Evolutionary conservation across 108 stramenopile species (phyloP).

Genomic region (Cyclotella distinguenda): DNA sequence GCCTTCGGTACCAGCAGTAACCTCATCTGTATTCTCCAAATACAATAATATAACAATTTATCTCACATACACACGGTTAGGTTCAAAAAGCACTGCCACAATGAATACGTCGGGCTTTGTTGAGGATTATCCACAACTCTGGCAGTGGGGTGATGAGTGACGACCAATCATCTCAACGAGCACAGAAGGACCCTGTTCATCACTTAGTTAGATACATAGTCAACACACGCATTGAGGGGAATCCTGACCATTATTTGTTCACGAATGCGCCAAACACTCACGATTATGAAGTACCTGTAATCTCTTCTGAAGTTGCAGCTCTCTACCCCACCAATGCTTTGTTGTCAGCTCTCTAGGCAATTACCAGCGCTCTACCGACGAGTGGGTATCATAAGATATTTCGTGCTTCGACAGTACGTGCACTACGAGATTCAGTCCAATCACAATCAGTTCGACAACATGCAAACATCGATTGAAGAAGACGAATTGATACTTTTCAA

Average conservation of each 20-base stretch:
- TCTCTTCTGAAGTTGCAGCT: slow-evolving; percentile 32
- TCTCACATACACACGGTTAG: slow-evolving; percentile 37
- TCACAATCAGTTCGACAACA: slow-evolving; percentile 8
- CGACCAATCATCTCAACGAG: slow-evolving; percentile 2
- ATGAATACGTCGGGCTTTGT: slow-evolving; percentile 46
- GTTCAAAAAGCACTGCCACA: slow-evolving; percentile 26
- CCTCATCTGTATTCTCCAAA: too few relatives aligned
- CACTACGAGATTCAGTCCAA: slow-evolving; percentile 21
- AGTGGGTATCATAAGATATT: slow-evolving; percentile 39
- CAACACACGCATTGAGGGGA: not conserved
- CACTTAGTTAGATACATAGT: slow-evolving; percentile 18
- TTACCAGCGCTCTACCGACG: slow-evolving; percentile 26
- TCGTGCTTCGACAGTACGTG: slow-evolving; percentile 22
- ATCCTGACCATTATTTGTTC: not conserved
- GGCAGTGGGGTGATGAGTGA: slow-evolving; percentile 50
- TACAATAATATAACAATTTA: too few relatives aligned
- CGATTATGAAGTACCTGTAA: slow-evolving; percentile 35
- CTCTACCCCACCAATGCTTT: slow-evolving; percentile 32
- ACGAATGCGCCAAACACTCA: slow-evolving; percentile 36
- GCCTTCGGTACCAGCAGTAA: too few relatives aligned
- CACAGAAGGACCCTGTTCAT: slow-evolving; percentile 14
- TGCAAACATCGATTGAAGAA: slow-evolving; percentile 40
- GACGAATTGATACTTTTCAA: slow-evolving; percentile 22
- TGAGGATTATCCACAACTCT: slow-evolving; percentile 46
- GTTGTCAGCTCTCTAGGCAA: slow-evolving; percentile 29